These are phyloP conservation scores for Chaetomium olivaceum DNA, from an alignment of 2,329 filamentous ascomycete species.

Conservation along the genomic window DNA sequence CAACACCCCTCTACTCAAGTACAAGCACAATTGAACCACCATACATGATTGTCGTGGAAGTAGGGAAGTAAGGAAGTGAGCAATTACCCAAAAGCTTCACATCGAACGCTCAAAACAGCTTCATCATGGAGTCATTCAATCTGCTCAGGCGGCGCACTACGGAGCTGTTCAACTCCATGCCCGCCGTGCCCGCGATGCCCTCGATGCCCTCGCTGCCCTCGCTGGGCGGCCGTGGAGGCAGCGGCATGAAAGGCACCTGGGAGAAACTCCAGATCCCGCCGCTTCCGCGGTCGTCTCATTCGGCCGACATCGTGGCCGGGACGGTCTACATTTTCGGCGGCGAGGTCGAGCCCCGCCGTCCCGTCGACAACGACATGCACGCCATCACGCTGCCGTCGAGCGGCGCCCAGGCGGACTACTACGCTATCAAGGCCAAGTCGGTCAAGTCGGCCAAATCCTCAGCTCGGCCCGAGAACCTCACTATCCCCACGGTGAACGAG, in stretches of 20 bases:
- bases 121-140: conserved; percentile 53
- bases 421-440: conserved; percentile 51
- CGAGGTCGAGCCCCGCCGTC: conserved; percentile 60
- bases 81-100: not conserved
- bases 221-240: conserved; percentile 34
- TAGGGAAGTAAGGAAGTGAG: not conserved
- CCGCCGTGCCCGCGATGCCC: conserved; percentile 5
- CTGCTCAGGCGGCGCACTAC: conserved; percentile 57
- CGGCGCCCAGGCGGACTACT: conserved; percentile 60
- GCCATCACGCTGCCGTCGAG: conserved; percentile 61
- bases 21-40: not conserved
- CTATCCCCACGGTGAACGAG: not conserved
- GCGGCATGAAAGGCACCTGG: conserved; percentile 59
- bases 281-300: conserved; percentile 73
- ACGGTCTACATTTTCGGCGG: conserved; percentile 73
- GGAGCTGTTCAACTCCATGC: conserved; percentile 48
- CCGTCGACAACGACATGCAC: conserved; percentile 72
- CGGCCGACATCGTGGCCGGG: conserved; percentile 59
- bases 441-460: conserved; percentile 1
- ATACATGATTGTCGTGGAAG: too few species aligned
- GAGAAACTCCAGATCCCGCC: conserved; percentile 56
- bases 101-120: not conserved
- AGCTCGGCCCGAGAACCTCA: not conserved
- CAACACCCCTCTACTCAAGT: not conserved
- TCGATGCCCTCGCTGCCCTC: conserved; percentile 31